Evolutionary conservation across 225 moss, liverwort and hornwort genomes (phyloP), one percentile per base, ranked within the genome.

Genomic region (Pleurozium schreberi): DNA sequence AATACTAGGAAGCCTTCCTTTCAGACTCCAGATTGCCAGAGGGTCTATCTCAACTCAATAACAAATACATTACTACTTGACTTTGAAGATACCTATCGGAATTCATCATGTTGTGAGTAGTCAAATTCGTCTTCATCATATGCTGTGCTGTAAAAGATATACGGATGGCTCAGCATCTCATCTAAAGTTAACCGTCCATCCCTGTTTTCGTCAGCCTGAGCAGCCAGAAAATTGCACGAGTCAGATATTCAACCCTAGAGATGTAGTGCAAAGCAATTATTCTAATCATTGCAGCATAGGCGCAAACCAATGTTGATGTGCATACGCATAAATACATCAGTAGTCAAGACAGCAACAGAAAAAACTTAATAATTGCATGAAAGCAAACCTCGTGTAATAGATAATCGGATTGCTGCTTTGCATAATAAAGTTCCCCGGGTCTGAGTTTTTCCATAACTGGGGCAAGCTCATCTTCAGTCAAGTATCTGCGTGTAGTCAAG

Each of bases 101-200:
- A 96, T 89, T 97, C 96, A 90, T 95, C 94, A 87, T 97, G 95
- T 77, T 88, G 75, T 40, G 94, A 91, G 90, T 95, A 91, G 36
- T 95, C 92, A 76, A 92, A 79, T 55, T 92, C 91, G 50, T 95
- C 96, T 87, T 96, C 95, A 58, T 97, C 95, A 90, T 93, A 95
- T 22, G 95, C 96, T 43, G 96, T 95, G 89, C 92, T 94, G 84
- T 97, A 97, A 82, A 97, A 97, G 55, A 95, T 93, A 74, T 96
- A 96, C 38, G 96, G 96, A 88, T 97, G 96, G 79, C 89, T 93
- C 89, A 95, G 85, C 96, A 97, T 97, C 86, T 97, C 96, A 71
- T 92, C 90, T 50, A 97, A 90, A 59, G 90, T 93, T 80, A 97
- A 84, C 30, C 89, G 85, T 31, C 92, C 94, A 83, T 97, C 96